Conservation (phyloP, 495 filamentous ascomycete genomes). For the Podospora conica region DNA sequence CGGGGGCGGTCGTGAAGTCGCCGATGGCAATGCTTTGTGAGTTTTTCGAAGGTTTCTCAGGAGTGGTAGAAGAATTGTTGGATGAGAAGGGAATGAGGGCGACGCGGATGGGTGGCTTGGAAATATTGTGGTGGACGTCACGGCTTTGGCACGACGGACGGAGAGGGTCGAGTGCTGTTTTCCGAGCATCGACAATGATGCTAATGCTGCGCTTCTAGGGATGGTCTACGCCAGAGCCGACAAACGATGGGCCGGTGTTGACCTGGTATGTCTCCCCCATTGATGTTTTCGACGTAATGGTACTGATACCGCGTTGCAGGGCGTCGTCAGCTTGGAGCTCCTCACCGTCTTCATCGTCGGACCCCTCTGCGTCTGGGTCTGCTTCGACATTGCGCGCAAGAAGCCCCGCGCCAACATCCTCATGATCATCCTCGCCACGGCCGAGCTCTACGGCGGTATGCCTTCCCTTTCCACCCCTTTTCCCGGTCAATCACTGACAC, state of each 20-base stretch:
- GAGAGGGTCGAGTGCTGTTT: not conserved
- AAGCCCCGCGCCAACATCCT: conserved; percentile 60
- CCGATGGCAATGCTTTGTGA: not conserved
- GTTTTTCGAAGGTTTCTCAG: not conserved
- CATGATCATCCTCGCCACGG: conserved; percentile 74
- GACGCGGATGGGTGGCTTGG: not conserved
- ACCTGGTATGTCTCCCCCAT: conserved; percentile 44
- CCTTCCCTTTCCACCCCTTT: not conserved
- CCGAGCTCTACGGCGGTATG: conserved; percentile 82
- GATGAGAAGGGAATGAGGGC: not conserved
- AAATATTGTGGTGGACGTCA: not conserved
- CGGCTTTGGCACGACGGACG: not conserved
- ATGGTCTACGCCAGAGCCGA: conserved; percentile 92
- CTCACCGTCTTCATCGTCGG: conserved; percentile 77
- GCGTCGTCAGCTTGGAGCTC: conserved; percentile 75
- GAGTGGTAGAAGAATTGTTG: too few species aligned
- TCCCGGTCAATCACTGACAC: not conserved
- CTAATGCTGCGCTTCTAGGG: conserved; percentile 61
- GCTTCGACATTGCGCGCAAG: conserved; percentile 55
- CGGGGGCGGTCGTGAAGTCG: conserved; percentile 41
- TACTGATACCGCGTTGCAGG: conserved; percentile 23
- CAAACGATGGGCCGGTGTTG: conserved; percentile 69
- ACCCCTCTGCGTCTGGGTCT: conserved; percentile 60
- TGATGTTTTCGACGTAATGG: not conserved
- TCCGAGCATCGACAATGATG: not conserved